Base-by-base conservation (phyloP, 2,329 filamentous ascomycete genomes). In the Thielaviopsis euricoi region DNA sequence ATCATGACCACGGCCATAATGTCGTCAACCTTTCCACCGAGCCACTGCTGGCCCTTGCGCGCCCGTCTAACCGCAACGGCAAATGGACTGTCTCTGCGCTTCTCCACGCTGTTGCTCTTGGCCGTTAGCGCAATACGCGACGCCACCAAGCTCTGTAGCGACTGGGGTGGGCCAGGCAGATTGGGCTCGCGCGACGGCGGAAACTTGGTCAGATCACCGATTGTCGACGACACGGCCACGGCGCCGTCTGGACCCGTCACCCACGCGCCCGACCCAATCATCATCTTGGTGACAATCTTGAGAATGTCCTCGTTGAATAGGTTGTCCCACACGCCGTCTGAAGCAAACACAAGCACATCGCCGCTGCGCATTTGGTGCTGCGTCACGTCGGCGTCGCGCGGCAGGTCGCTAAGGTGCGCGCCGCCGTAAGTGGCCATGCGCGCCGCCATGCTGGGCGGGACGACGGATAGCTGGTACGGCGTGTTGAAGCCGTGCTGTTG, bases 401-500 rank as follows among this genome's bases (percentile, higher is more conserved):
- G 93, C 59, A 85, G 77, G 71, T 98, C 93, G 67, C 85, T 84
- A 25, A 95, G 79, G 62, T 86, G 86, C 1, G 80, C 76, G 51
- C 88, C 88, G 21, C 91, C 91, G 68, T 95, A 97, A 26, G 88
- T 81, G 13, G 83, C 81, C 65, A 89, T 85, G 65, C 93, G 87
- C 22, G 82, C 80, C 58, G 89, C 79, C 71, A 95, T 84, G 64
- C 80, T 81, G 3, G 85, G 80, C 0, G 93, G 91, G 7, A 96
- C 84, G 56, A 95, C 83, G 57, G 89, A 91, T 48, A 98, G 79
- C 70, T 98, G 93, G 67, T 87, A 98, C 0, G 93, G 93, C 0
- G 93, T 97, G 71, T 98, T 98, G 78, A 98, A 98, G 50, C 85
- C 89, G 69, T 98, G 93, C 0, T 89, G 96, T 71, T 98, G 93